phyloP scores from a whole-genome alignment of 1,139 yeast genomes.

The Yamadazyma sp. region DNA sequence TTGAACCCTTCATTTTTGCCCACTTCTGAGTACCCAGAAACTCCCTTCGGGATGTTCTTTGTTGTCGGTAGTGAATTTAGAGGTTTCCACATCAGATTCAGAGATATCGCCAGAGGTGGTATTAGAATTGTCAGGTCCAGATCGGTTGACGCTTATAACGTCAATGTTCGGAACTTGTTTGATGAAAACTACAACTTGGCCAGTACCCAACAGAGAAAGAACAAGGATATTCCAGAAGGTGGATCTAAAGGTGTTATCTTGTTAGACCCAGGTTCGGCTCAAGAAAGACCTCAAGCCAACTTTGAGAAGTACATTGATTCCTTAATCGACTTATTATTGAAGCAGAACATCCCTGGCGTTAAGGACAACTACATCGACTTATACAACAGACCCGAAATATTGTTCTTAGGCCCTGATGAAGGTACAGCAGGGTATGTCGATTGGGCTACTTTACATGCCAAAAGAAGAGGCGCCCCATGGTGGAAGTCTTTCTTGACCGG shows the following conservation, averaged over 20 bases:
- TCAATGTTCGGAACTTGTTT: conserved; percentile 83
- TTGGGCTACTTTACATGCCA: conserved; percentile 98
- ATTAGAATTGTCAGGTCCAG: conserved; percentile 92
- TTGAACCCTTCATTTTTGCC: conserved; percentile 87
- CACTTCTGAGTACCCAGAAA: conserved; percentile 81
- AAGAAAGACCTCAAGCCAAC: conserved; percentile 79
- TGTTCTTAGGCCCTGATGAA: conserved; percentile 98
- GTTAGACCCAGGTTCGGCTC: conserved; percentile 77
- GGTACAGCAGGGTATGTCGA: conserved; percentile 94
- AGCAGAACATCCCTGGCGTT: conserved; percentile 69
- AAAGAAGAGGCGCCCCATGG: conserved; percentile 93
- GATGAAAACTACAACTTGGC: conserved; percentile 97
- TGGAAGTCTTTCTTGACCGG: conserved; percentile 99
- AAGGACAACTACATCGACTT: conserved; percentile 87
- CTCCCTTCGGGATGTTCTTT: conserved; percentile 92
- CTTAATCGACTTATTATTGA: conserved; percentile 80
- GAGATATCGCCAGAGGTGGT: conserved; percentile 98
- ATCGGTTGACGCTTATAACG: conserved; percentile 79
- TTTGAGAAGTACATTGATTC: conserved; percentile 93
- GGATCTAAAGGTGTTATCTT: conserved; percentile 97
- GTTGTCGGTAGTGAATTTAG: conserved; percentile 96
- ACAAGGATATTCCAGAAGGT: conserved; percentile 98
- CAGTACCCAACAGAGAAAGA: conserved; percentile 92
- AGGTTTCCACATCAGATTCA: conserved; percentile 95
- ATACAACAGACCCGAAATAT: conserved; percentile 80